These are phyloP conservation scores for Phalaenopsis aphrodite DNA, from an alignment of 106 monocot genomes.

Conservation along the genomic window DNA sequence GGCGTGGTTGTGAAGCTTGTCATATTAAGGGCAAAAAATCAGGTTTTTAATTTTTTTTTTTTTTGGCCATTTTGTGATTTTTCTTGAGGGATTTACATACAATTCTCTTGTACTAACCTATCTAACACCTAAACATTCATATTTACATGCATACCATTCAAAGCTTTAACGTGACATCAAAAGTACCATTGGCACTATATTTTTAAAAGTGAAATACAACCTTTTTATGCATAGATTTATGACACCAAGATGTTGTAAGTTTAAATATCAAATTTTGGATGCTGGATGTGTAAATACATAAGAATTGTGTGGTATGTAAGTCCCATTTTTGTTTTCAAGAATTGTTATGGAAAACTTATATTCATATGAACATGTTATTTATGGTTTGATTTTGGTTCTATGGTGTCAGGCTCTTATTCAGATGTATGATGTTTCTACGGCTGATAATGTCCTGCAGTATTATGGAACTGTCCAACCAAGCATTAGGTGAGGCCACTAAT, in stretches of 20 bases:
- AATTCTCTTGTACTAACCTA: no score
- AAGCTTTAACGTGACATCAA: no score
- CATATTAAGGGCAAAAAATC: conserved; percentile 58
- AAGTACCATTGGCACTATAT: no score
- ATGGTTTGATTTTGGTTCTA: neutral
- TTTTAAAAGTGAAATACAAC: no score
- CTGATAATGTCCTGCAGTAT: conserved; percentile 55
- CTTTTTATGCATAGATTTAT: no score
- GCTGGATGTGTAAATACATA: no score
- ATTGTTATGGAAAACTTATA: neutral
- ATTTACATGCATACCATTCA: no score
- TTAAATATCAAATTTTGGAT: no score
- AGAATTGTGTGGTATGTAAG: no score
- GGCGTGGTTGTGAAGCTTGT: conserved; percentile 48
- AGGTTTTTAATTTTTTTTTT: conserved; percentile 19
- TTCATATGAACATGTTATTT: neutral
- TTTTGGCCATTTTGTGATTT: neutral
- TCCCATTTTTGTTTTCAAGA: neutral
- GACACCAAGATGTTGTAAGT: no score
- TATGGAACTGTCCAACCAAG: conserved; percentile 64
- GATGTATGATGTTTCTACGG: conserved; percentile 63
- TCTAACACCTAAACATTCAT: no score
- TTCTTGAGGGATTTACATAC: no score
- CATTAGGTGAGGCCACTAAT: conserved; percentile 31
- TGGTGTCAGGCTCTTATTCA: conserved; percentile 67